Evolutionary conservation across 129 eudicot species (phyloP).

Genomic region (Flaveria trinervia): DNA sequence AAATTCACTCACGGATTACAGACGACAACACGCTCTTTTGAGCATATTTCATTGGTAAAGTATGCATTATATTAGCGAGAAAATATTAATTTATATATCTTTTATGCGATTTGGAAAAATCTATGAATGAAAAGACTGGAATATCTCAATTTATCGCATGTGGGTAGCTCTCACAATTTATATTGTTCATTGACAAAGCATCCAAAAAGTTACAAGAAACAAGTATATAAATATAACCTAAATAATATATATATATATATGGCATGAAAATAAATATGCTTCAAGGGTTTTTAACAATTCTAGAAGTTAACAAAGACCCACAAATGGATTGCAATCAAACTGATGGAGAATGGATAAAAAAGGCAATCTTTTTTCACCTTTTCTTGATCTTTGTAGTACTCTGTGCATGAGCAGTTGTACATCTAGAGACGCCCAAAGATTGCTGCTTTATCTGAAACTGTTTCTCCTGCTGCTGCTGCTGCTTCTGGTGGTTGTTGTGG

Average conservation of each 20-base stretch:
- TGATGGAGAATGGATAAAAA: neutral
- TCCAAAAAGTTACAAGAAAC: constrained; percentile 8
- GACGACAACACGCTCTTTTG: too few species aligned
- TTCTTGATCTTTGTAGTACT: constrained; percentile 67
- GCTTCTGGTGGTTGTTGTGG: constrained; percentile 14
- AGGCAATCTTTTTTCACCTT: constrained; percentile 49
- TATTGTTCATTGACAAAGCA: constrained; percentile 17
- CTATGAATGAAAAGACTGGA: too few species aligned
- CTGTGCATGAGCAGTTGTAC: constrained; percentile 41
- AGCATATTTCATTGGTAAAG: neutral
- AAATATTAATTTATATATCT: neutral
- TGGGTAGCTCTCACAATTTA: constrained; percentile 30
- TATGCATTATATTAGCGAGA: neutral
- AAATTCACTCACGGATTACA: too few species aligned
- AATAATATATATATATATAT: neutral
- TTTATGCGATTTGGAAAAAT: neutral
- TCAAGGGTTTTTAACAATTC: constrained; percentile 21
- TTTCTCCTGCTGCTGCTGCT: constrained; percentile 37
- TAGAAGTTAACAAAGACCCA: constrained; percentile 21
- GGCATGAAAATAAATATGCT: constrained; percentile 9
- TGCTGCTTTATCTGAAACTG: constrained; percentile 52
- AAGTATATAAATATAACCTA: neutral
- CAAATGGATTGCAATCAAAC: neutral
- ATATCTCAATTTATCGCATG: neutral
- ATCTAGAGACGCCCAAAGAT: constrained; percentile 41